Percentiles rank a stretch among this genome's conserved stretches.
phyloP scores from a whole-genome alignment of 2,329 filamentous ascomycete genomes.

The Dactylellina drechsleri region DNA sequence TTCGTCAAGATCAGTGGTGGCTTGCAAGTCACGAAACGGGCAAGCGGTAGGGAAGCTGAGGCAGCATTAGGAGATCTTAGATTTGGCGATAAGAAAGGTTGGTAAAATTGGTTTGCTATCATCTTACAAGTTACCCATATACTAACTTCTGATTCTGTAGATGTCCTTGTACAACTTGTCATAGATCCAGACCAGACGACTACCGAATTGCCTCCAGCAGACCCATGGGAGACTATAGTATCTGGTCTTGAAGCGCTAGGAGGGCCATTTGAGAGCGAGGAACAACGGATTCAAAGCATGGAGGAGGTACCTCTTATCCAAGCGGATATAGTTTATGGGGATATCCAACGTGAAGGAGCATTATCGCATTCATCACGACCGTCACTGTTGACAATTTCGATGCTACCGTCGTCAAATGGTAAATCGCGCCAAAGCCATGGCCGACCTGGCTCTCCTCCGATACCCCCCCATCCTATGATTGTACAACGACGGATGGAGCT shows the following conservation, averaged over 20 bases:
- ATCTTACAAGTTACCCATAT: neutral
- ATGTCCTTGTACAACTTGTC: conserved; percentile 91
- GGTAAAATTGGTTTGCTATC: conserved; percentile 15
- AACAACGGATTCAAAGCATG: conserved; percentile 82
- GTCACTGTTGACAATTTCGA: conserved; percentile 91
- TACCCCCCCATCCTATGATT: conserved; percentile 92
- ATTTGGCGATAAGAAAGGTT: conserved; percentile 87
- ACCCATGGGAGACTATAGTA: conserved; percentile 96
- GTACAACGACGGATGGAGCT: conserved; percentile 98
- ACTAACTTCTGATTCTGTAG: conserved; percentile 61
- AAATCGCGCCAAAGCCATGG: conserved; percentile 68
- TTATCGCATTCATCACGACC: conserved; percentile 86
- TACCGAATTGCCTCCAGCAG: conserved; percentile 86
- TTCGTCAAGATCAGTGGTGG: conserved; percentile 99
- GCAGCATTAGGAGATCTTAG: conserved; percentile 89
- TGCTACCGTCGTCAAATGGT: conserved; percentile 78
- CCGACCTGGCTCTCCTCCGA: conserved; percentile 74
- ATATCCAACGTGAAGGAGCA: conserved; percentile 88
- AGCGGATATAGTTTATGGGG: conserved; percentile 91
- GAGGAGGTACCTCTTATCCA: conserved; percentile 96
- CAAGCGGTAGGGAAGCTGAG: conserved; percentile 92
- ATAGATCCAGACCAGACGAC: conserved; percentile 85
- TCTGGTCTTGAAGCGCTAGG: conserved; percentile 93
- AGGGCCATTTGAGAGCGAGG: conserved; percentile 85
- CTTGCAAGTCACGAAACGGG: conserved; percentile 93